Percentiles rank a stretch among this genome's conserved stretches.
These are phyloP conservation scores for Lepidium africanum DNA, from an alignment of 345 rosid genomes.

Conservation along the genomic window DNA sequence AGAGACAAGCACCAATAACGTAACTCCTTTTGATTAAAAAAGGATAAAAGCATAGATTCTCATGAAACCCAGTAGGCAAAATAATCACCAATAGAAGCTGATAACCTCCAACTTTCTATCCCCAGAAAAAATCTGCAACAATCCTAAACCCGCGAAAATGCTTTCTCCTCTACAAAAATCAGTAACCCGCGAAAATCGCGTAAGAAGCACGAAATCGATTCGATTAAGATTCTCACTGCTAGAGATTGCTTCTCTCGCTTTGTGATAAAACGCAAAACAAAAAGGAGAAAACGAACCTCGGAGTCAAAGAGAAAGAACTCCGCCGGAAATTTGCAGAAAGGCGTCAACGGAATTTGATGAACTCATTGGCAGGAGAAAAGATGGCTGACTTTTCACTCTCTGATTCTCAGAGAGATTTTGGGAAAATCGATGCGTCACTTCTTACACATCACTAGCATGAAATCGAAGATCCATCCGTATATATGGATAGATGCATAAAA, in stretches of 20 bases:
- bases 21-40: background rate
- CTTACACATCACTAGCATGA: conserved; percentile 3
- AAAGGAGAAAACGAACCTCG: conserved; percentile 7
- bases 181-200: background rate
- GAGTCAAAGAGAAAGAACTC: background rate
- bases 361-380: background rate
- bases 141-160: background rate
- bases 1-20: conserved; percentile 15
- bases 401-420: background rate
- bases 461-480: background rate
- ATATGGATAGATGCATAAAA: background rate
- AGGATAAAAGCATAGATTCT: background rate
- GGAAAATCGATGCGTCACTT: conserved; percentile 19
- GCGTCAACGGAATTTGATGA: background rate
- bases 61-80: background rate
- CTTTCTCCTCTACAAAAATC: background rate
- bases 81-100: background rate
- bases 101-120: background rate
- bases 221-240: background rate
- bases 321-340: conserved; percentile 10
- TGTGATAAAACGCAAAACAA: background rate
- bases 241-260: background rate
- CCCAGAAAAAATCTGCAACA: background rate
- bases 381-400: background rate
- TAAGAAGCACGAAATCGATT: conserved; percentile 8